Evolutionary conservation across 345 rosid species (phyloP).

Genomic region (Acer negundo): DNA sequence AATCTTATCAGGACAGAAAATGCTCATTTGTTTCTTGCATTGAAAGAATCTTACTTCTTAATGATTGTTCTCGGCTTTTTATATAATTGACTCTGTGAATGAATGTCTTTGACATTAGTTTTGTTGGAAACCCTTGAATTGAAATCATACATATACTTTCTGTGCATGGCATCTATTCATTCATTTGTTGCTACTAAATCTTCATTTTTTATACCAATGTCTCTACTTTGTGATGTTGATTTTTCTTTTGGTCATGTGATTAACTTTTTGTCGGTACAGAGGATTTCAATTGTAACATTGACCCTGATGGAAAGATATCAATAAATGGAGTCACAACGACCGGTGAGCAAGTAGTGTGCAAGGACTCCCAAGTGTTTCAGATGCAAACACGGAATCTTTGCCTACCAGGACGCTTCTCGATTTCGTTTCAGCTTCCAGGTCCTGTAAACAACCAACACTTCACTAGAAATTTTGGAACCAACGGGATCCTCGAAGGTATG

Average conservation of each 20-base stretch:
- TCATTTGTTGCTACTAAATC: neutral
- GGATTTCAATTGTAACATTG: constrained; percentile 66
- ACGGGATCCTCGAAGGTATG: constrained; percentile 70
- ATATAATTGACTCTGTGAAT: neutral
- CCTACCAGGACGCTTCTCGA: constrained; percentile 74
- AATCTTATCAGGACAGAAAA: neutral
- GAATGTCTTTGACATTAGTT: neutral
- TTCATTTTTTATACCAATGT: neutral
- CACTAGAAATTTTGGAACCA: constrained; percentile 47
- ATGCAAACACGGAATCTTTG: constrained; percentile 72
- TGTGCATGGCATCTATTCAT: neutral
- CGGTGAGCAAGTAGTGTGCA: constrained; percentile 68
- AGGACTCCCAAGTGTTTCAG: constrained; percentile 53
- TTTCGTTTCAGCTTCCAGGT: constrained; percentile 74
- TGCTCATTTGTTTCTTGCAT: neutral
- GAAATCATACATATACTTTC: neutral
- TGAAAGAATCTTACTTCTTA: neutral
- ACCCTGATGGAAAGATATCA: constrained; percentile 58
- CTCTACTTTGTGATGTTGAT: neutral
- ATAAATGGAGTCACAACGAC: constrained; percentile 73
- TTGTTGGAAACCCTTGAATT: neutral
- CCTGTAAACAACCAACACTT: constrained; percentile 60
- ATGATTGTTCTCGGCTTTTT: neutral
- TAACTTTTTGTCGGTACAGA: constrained; percentile 42
- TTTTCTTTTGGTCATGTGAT: constrained; percentile 4